Evolutionary conservation across 2,329 filamentous ascomycete species (phyloP).

Genomic region (Trichoderma atroviride): DNA sequence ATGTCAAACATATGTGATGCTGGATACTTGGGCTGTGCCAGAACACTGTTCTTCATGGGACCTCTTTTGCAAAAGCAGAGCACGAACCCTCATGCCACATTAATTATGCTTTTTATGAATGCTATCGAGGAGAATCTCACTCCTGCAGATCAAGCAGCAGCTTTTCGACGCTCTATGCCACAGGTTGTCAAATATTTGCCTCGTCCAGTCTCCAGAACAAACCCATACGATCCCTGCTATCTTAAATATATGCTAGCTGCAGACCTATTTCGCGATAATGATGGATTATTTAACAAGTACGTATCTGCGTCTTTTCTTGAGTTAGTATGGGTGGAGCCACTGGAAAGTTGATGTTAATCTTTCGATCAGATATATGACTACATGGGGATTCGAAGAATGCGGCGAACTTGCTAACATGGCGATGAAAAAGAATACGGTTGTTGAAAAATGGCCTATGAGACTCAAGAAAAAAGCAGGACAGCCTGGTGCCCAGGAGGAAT

Average conservation of each 20-base stretch:
- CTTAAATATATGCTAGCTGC: no score
- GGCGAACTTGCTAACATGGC: not conserved
- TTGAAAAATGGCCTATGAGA: conserved; percentile 16
- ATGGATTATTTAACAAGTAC: no score
- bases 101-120: conserved; percentile 18
- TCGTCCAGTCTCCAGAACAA: not conserved
- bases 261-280: no score
- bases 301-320: no score
- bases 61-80: not conserved
- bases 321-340: no score
- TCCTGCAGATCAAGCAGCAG: not conserved
- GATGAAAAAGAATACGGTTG: conserved; percentile 13
- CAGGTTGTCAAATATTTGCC: no score
- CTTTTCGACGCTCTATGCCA: not conserved
- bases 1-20: conserved; percentile 8
- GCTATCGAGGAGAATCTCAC: not conserved
- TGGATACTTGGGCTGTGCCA: not conserved
- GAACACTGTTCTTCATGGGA: not conserved
- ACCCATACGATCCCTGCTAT: no score
- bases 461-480: not conserved
- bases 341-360: no score
- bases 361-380: no score
- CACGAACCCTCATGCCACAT: conserved; percentile 3
- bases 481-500: not conserved
- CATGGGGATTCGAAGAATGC: no score